Base-by-base conservation (phyloP, 164 flowering plant species). In the Tetracentron sinense region DNA sequence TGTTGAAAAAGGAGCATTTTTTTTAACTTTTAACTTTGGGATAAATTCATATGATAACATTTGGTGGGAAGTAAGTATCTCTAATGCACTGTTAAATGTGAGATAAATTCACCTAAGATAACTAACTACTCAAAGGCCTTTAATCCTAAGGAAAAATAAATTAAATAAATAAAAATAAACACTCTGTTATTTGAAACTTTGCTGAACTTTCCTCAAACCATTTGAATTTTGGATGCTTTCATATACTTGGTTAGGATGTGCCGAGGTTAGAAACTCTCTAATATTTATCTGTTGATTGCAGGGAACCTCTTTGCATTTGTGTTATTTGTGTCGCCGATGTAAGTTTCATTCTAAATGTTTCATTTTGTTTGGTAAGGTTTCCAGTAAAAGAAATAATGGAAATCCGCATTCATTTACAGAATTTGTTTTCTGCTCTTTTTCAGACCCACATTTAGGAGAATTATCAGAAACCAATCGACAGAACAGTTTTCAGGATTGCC, bases 221-320 rank as follows among this genome's bases (percentile, higher is more conserved):
- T 38, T 38, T 38, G 46, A 7, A 20, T 38, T 51, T 58, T 22
- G 49, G 11, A 20, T n/a, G 17, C 25, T 42, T 49, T 38, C n/a
- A 11, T 12, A n/a, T 2, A 26, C 42, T 31, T 49, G 52, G 16
- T 19, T 28, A 14, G n/a, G 15, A 52, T 21, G 6, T 35, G 29
- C 19, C 6, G 7, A 26, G 21, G 12, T 20, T 20, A 28, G 25
- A 55, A 22, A n/a, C 42, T 6, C 16, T 20, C 19, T n/a, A 17
- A 27, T 12, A 29, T 19, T 26, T 26, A 23, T 15, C 2, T 26
- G 16, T 22, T 20, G 16, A 6, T 27, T 83, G 72, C 91, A 92
- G 98, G 98, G 66, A 88, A 92, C 68, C 42, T 92, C 61, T 85
- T 88, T 75, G 98, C 98, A 25, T 81, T 92, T 63, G 98, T 88